These are phyloP conservation scores for Neurospora sp. DNA, from an alignment of 495 filamentous ascomycete genomes.

Conservation along the genomic window DNA sequence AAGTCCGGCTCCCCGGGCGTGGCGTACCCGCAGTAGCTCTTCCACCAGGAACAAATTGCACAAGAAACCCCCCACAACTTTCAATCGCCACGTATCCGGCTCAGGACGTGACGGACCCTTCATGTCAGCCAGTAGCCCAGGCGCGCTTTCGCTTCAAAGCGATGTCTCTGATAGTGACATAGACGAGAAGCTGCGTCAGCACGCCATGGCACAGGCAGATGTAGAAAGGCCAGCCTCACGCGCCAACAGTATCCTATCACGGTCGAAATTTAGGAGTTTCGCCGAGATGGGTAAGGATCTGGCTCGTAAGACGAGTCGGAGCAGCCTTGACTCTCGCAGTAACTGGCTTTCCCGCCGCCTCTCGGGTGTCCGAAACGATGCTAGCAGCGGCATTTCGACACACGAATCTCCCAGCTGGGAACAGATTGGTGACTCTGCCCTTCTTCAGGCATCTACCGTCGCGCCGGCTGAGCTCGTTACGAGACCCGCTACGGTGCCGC, in stretches of 20 bases:
- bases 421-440: slow-evolving; percentile 21
- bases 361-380: slow-evolving; percentile 12
- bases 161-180: slow-evolving; percentile 18
- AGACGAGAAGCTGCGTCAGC: slow-evolving; percentile 20
- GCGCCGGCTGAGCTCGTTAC: slow-evolving; percentile 16
- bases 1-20: slow-evolving; percentile 35
- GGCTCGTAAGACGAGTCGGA: slow-evolving; percentile 25
- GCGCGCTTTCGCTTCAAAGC: slow-evolving; percentile 7
- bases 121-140: slow-evolving; percentile 3
- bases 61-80: neutral
- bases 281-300: slow-evolving; percentile 24
- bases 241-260: slow-evolving; percentile 23
- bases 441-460: slow-evolving; percentile 19
- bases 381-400: neutral
- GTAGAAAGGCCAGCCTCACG: slow-evolving; percentile 14
- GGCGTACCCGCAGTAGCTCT: slow-evolving; percentile 20
- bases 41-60: slow-evolving; percentile 6
- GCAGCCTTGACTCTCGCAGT: slow-evolving; percentile 15
- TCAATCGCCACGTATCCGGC: neutral
- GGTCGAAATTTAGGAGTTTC: slow-evolving; percentile 18
- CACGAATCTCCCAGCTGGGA: slow-evolving; percentile 1
- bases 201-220: slow-evolving; percentile 7
- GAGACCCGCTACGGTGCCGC: slow-evolving; percentile 25
- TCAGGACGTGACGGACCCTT: slow-evolving; percentile 5
- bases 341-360: slow-evolving; percentile 16